These are phyloP conservation scores for Dioscorea alata DNA, from an alignment of 106 monocot species.

Conservation along the genomic window DNA sequence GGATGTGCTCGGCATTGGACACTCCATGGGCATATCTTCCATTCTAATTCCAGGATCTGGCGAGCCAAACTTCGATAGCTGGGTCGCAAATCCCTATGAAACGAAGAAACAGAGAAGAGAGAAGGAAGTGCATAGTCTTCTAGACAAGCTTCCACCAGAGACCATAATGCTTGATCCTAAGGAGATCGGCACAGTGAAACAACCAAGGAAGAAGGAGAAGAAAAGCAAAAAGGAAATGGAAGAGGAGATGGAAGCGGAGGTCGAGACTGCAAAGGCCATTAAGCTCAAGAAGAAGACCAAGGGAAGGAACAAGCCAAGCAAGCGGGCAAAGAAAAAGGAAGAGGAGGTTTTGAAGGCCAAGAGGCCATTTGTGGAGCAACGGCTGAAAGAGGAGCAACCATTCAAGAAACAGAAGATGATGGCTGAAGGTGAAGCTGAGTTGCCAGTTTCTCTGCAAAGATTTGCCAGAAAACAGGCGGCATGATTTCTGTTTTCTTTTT, in stretches of 20 bases:
- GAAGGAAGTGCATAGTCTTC: constrained; percentile 75
- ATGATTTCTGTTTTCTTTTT: neutral
- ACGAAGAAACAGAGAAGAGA: constrained; percentile 74
- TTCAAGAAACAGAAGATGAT: constrained; percentile 28
- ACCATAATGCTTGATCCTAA: constrained; percentile 87
- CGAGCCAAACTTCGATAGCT: constrained; percentile 90
- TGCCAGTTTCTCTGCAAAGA: constrained; percentile 78
- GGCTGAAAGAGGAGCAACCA: constrained; percentile 8
- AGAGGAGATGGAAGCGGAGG: constrained; percentile 47
- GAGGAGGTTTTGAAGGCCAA: constrained; percentile 71
- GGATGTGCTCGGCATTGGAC: constrained; percentile 81
- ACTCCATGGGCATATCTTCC: constrained; percentile 68
- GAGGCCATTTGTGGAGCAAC: constrained; percentile 52
- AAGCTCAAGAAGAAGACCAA: constrained; percentile 83
- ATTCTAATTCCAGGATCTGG: constrained; percentile 89
- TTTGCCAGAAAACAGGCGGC: constrained; percentile 41
- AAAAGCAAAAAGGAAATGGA: constrained; percentile 43
- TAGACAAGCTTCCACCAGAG: constrained; percentile 90
- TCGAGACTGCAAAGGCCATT: constrained; percentile 49
- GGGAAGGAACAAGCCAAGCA: constrained; percentile 93
- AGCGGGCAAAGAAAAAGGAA: constrained; percentile 59
- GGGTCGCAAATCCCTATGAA: constrained; percentile 87
- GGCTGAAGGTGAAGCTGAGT: constrained; percentile 11
- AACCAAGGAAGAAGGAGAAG: constrained; percentile 34
- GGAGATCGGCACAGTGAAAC: constrained; percentile 65